Evolutionary conservation across 2,329 filamentous ascomycete genomes (phyloP).

Genomic region (Aspergillus alliaceus): DNA sequence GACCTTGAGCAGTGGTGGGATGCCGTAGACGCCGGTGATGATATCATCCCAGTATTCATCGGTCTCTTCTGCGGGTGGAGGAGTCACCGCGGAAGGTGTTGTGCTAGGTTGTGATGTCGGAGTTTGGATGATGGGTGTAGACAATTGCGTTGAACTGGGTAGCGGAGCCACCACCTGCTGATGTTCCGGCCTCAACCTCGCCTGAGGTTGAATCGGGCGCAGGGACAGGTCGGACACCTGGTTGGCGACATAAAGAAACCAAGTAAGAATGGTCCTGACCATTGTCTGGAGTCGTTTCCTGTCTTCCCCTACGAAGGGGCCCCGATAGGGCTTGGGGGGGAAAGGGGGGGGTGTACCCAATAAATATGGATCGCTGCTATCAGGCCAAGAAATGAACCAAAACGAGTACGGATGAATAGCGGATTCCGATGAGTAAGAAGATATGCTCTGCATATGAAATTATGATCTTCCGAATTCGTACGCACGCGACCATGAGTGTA

Average conservation of each 20-base stretch:
- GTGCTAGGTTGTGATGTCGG: not conserved
- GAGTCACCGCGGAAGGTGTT: not conserved
- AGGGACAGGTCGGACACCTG: slow-evolving; percentile 16
- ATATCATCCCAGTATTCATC: slow-evolving; percentile 18
- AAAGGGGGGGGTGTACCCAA: not conserved
- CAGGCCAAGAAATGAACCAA: not conserved
- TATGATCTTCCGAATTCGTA: not conserved
- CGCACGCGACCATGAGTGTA: not conserved
- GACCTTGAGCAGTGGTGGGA: slow-evolving; percentile 19
- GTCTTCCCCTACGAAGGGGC: not conserved
- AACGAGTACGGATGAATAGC: not conserved
- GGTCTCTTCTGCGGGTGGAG: not conserved
- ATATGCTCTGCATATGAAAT: not conserved
- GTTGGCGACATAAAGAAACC: slow-evolving; percentile 18
- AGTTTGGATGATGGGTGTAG: not conserved
- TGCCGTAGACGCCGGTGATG: slow-evolving; percentile 20
- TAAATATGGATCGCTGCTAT: not conserved
- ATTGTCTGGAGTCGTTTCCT: slow-evolving; percentile 6
- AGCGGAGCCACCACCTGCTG: not conserved
- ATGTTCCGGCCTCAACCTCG: slow-evolving; percentile 17
- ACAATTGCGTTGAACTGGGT: not conserved
- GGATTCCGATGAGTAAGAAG: not conserved
- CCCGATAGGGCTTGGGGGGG: not conserved
- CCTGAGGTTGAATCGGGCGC: slow-evolving; percentile 21
- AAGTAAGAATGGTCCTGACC: slow-evolving; percentile 15